These are phyloP conservation scores for Yamadazyma triangularis DNA, from an alignment of 1,139 yeast genomes.

Conservation along the genomic window DNA sequence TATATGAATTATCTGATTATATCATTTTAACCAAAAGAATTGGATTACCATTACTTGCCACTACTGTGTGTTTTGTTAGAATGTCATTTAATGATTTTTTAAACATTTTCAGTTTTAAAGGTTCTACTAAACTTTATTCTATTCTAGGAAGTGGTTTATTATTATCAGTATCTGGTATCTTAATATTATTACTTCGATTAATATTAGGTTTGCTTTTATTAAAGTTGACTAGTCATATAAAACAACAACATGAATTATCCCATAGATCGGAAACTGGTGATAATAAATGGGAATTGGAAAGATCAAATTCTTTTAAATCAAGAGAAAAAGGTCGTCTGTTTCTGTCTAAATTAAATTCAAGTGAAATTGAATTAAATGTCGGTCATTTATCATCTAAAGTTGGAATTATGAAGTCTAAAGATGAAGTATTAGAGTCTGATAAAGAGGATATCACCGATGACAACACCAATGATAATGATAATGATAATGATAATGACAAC, in stretches of 20 bases:
- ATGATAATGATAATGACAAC: slow-evolving; percentile 1
- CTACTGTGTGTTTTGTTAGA: slow-evolving; percentile 66
- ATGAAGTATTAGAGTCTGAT: background rate
- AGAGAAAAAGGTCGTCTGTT: background rate
- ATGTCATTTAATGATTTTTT: slow-evolving; percentile 56
- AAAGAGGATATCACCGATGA: no score
- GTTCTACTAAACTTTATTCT: slow-evolving; percentile 16
- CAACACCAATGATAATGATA: no score
- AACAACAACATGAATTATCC: slow-evolving; percentile 16
- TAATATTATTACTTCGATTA: slow-evolving; percentile 41
- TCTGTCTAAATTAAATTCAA: background rate
- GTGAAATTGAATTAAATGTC: background rate
- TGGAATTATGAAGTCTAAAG: background rate
- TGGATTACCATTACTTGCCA: slow-evolving; percentile 78
- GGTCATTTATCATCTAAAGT: background rate
- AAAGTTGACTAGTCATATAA: slow-evolving; percentile 45
- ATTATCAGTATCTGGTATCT: slow-evolving; percentile 15
- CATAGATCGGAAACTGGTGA: background rate
- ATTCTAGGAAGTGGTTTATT: slow-evolving; percentile 14
- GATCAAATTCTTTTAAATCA: background rate
- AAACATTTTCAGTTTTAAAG: slow-evolving; percentile 21
- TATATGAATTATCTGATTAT: slow-evolving; percentile 40
- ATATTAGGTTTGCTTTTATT: slow-evolving; percentile 51
- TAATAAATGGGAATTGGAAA: background rate
- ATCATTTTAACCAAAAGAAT: slow-evolving; percentile 57